Conservation (phyloP, 225 moss, liverwort and hornwort genomes). For the Ulota crispa region DNA sequence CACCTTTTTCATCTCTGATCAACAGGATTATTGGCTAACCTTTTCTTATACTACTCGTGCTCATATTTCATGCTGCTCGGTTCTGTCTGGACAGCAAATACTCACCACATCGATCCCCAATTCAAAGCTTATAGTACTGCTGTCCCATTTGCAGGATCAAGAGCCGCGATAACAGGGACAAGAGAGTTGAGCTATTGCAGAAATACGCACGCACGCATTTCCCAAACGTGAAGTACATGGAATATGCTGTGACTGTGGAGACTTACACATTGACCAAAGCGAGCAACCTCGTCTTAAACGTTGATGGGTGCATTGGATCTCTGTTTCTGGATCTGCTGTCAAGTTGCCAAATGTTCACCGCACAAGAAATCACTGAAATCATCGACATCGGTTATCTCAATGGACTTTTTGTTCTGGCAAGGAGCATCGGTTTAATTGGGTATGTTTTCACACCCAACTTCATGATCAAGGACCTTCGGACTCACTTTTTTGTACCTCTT, state of each 20-base stretch:
- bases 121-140: not conserved
- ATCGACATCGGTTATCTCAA: constrained; percentile 87
- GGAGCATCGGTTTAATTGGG: constrained; percentile 92
- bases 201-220: constrained; percentile 80
- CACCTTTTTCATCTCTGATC: too few relatives aligned
- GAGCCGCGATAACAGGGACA: constrained; percentile 92
- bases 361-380: constrained; percentile 76
- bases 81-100: not conserved
- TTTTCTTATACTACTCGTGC: not conserved
- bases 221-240: constrained; percentile 89
- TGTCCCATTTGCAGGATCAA: constrained; percentile 54
- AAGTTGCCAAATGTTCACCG: constrained; percentile 77
- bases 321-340: constrained; percentile 84
- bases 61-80: not conserved
- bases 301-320: constrained; percentile 88
- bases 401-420: constrained; percentile 80
- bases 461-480: not conserved
- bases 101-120: not conserved
- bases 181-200: constrained; percentile 87
- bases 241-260: constrained; percentile 91
- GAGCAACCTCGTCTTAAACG: constrained; percentile 76
- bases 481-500: not conserved
- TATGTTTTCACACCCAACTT: constrained; percentile 15
- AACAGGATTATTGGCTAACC: too few relatives aligned
- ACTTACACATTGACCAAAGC: constrained; percentile 82